A percentile compares a stretch with the other conserved stretches of the same genome.
phyloP scores from a whole-genome alignment of 768 basidiomycete genomes.

The Phylloporus sp. region DNA sequence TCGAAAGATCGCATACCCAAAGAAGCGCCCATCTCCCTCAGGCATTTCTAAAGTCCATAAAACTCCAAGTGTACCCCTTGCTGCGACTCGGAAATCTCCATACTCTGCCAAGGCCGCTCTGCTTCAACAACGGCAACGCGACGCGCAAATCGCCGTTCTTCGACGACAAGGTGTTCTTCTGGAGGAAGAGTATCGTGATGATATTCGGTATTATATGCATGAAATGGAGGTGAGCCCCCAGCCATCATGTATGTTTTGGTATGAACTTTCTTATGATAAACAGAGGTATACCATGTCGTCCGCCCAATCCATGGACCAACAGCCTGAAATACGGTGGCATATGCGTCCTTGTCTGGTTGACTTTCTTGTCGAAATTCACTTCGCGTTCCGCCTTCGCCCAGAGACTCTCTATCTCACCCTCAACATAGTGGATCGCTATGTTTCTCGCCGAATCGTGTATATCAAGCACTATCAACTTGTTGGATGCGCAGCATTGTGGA shows the following conservation, averaged over 20 bases:
- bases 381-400: constrained; percentile 94
- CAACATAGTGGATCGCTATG: constrained; percentile 99
- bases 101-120: constrained; percentile 60
- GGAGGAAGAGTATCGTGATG: constrained; percentile 94
- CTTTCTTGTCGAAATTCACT: constrained; percentile 98
- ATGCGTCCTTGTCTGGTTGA: constrained; percentile 99
- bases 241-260: neutral
- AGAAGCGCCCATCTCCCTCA: constrained; percentile 82
- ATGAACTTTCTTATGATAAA: constrained; percentile 6
- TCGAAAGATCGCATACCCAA: constrained; percentile 68
- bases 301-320: constrained; percentile 97
- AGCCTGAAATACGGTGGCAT: constrained; percentile 98
- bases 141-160: constrained; percentile 63
- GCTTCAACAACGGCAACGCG: constrained; percentile 63
- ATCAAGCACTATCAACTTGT: constrained; percentile 99
- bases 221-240: constrained; percentile 86
- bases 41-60: constrained; percentile 70
- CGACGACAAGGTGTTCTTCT: constrained; percentile 73
- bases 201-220: constrained; percentile 92
- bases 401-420: constrained; percentile 98
- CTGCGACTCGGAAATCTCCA: constrained; percentile 57
- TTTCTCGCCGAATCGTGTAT: constrained; percentile 96
- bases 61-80: constrained; percentile 45
- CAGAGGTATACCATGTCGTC: constrained; percentile 86
- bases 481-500: constrained; percentile 98